Evolutionary conservation across 371 early-diverging fungal genomes (phyloP).

Genomic region (Actinomucor elegans): DNA sequence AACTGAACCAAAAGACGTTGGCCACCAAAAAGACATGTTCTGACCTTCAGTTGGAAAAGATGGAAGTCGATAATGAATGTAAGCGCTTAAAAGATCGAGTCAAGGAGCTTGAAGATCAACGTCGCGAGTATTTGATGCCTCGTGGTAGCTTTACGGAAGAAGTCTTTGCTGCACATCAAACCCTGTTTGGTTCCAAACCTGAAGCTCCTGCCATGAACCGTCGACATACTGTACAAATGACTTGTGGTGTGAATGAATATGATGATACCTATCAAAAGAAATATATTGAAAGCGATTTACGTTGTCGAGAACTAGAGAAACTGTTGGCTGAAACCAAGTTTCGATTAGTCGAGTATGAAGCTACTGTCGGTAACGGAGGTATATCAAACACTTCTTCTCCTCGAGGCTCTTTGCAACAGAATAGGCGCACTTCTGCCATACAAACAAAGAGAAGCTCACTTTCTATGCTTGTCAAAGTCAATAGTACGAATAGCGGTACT

Average conservation of each 20-base stretch:
- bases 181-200: constrained; percentile 25
- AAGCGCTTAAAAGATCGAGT: constrained; percentile 24
- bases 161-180: constrained; percentile 44
- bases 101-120: constrained; percentile 38
- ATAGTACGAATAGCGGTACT: background rate
- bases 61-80: constrained; percentile 27
- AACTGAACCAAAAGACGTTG: constrained; percentile 20
- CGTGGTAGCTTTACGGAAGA: constrained; percentile 47
- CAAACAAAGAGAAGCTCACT: constrained; percentile 33
- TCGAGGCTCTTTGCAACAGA: constrained; percentile 26
- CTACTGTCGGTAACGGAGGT: background rate
- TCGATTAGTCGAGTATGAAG: constrained; percentile 41
- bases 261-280: constrained; percentile 34
- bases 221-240: constrained; percentile 22
- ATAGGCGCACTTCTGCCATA: constrained; percentile 21
- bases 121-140: constrained; percentile 43
- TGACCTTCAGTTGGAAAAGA: constrained; percentile 44
- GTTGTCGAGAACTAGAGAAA: constrained; percentile 51
- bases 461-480: constrained; percentile 24
- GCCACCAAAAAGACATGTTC: constrained; percentile 36
- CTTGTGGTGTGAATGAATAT: background rate
- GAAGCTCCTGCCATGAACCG: constrained; percentile 11
- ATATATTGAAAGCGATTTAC: constrained; percentile 45
- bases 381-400: constrained; percentile 13
- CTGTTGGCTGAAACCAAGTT: constrained; percentile 47